Evolutionary conservation across 164 flowering plant genomes (phyloP).

Genomic region (Chimonanthus salicifolius): DNA sequence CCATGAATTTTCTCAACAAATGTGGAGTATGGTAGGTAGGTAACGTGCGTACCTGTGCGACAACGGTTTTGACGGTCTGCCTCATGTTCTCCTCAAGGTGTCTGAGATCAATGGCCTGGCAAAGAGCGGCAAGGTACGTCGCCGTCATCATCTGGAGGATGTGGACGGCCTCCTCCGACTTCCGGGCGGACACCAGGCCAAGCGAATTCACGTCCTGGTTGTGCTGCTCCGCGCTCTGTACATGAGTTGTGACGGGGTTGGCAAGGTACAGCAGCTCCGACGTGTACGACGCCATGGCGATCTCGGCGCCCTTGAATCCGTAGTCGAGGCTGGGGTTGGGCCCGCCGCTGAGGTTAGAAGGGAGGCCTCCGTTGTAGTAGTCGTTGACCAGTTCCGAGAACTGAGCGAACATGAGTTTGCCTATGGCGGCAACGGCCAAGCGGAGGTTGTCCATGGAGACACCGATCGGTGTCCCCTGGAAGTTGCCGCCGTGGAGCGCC

Average conservation of each 20-base stretch:
- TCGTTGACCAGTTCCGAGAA: slow-evolving; percentile 30
- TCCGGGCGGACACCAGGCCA: slow-evolving; percentile 24
- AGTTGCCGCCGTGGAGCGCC: slow-evolving; percentile 34
- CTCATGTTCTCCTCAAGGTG: slow-evolving; percentile 25
- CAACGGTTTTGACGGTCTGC: slow-evolving; percentile 15
- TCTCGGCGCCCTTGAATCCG: slow-evolving; percentile 30
- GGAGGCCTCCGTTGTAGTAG: slow-evolving; percentile 27
- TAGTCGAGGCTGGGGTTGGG: slow-evolving; percentile 27
- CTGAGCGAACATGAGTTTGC: slow-evolving; percentile 32
- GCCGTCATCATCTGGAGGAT: slow-evolving; percentile 28
- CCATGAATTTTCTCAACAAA: not conserved
- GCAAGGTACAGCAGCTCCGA: slow-evolving; percentile 29
- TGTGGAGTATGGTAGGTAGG: not conserved
- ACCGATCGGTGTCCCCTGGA: slow-evolving; percentile 31
- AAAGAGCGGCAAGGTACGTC: slow-evolving; percentile 20
- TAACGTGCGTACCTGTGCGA: slow-evolving; percentile 10
- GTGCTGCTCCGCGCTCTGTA: slow-evolving; percentile 32
- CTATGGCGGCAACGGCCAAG: slow-evolving; percentile 26
- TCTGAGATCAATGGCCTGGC: slow-evolving; percentile 29
- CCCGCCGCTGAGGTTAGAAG: slow-evolving; percentile 26
- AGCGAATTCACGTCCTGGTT: slow-evolving; percentile 31
- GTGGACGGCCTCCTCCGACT: slow-evolving; percentile 23
- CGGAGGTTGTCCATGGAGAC: slow-evolving; percentile 29
- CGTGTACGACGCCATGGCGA: slow-evolving; percentile 32
- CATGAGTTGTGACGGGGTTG: slow-evolving; percentile 28